These are phyloP conservation scores for Fagopyrum homotropicum DNA, from an alignment of 148 eudicot genomes.

Conservation along the genomic window DNA sequence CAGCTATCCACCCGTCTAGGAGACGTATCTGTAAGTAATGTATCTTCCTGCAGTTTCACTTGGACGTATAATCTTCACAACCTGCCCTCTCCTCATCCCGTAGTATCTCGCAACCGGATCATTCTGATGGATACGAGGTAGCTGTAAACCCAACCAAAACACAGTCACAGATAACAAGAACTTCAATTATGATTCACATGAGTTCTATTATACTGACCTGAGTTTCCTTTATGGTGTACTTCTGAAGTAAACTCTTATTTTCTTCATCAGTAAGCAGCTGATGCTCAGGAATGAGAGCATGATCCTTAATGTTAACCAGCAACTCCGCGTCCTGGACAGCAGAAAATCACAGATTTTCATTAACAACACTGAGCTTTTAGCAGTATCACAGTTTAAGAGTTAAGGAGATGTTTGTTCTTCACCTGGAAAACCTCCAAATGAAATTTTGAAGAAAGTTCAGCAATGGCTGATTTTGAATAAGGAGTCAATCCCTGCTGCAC, in stretches of 20 bases:
- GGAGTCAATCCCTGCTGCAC: conserved; percentile 56
- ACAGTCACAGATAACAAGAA: background rate
- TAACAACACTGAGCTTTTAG: background rate
- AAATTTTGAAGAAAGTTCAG: conserved; percentile 36
- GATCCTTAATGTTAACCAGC: conserved; percentile 41
- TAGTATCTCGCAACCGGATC: conserved; percentile 53
- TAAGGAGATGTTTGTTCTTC: background rate
- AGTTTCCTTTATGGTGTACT: conserved; percentile 30
- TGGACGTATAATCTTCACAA: conserved; percentile 37
- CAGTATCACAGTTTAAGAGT: too few species aligned
- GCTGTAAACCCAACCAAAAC: conserved; percentile 17
- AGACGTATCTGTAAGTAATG: conserved; percentile 38
- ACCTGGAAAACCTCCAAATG: conserved; percentile 75
- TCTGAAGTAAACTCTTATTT: conserved; percentile 42
- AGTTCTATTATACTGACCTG: conserved; percentile 30
- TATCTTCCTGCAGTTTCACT: conserved; percentile 31
- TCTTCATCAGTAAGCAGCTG: conserved; percentile 38
- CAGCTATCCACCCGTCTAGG: background rate
- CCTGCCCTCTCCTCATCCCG: conserved; percentile 47
- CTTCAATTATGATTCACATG: too few species aligned
- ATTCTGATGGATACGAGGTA: conserved; percentile 37
- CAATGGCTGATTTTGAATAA: conserved; percentile 48
- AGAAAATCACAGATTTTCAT: background rate
- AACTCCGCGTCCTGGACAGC: conserved; percentile 48
- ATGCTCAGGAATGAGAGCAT: conserved; percentile 36